Evolutionary conservation across 148 eudicot species (phyloP).

Genomic region (Linanthus parryae): DNA sequence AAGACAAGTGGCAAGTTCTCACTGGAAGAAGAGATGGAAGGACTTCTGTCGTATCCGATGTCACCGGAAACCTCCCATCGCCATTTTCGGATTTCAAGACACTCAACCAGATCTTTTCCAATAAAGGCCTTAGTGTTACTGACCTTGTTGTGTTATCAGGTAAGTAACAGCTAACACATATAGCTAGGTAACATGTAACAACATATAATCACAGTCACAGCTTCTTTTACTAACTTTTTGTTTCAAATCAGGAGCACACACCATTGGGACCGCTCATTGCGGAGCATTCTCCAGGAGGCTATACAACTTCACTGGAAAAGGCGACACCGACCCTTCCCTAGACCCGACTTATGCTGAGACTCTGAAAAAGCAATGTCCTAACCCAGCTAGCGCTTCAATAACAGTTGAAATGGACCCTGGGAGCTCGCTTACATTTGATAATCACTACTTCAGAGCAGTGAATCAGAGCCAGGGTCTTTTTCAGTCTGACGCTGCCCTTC

Average conservation of each 20-base stretch:
- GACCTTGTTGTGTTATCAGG: constrained; percentile 40
- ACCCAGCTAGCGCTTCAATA: constrained; percentile 1
- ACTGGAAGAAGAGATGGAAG: constrained; percentile 22
- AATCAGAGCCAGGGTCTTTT: constrained; percentile 23
- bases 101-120: constrained; percentile 6
- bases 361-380: constrained; percentile 16
- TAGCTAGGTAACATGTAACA: background rate
- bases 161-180: too few relatives aligned
- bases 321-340: constrained; percentile 22
- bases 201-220: background rate
- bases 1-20: constrained; percentile 13
- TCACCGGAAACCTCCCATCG: constrained; percentile 4
- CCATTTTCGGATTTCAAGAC: constrained; percentile 9
- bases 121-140: constrained; percentile 3
- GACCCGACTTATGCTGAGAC: constrained; percentile 16
- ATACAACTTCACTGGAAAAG: constrained; percentile 24
- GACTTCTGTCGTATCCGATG: constrained; percentile 5
- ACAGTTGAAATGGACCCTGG: constrained; percentile 24
- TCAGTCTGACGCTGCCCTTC: constrained; percentile 27
- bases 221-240: too few relatives aligned
- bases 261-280: constrained; percentile 19
- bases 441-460: constrained; percentile 17
- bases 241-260: constrained; percentile 30
- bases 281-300: constrained; percentile 8
- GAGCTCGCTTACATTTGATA: constrained; percentile 27